A percentile compares a stretch with the other conserved stretches of the same genome.
Evolutionary conservation across 2,329 filamentous ascomycete species (phyloP).

Genomic region (Pseudocercospora fuligena): DNA sequence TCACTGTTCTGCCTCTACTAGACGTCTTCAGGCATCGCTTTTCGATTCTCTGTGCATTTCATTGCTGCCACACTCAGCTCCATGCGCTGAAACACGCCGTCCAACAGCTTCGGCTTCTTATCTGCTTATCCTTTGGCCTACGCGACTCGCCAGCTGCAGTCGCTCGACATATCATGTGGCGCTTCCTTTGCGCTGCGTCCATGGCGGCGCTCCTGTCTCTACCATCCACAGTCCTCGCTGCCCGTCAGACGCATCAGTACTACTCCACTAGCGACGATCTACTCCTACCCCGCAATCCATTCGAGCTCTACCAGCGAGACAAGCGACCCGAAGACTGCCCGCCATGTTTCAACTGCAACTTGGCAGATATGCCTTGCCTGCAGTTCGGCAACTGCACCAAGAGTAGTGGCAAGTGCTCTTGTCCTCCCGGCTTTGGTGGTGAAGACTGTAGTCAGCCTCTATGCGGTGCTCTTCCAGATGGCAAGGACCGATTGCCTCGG

Average conservation of each 20-base stretch:
- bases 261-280: slow-evolving; percentile 38
- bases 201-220: slow-evolving; percentile 32
- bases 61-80: background rate
- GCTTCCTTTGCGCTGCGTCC: slow-evolving; percentile 28
- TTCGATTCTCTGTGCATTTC: background rate
- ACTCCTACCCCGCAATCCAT: slow-evolving; percentile 28
- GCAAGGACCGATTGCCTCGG: slow-evolving; percentile 76
- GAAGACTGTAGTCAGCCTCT: slow-evolving; percentile 91
- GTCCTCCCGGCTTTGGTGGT: slow-evolving; percentile 89
- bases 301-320: slow-evolving; percentile 62
- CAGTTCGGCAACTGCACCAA: slow-evolving; percentile 90
- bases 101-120: background rate
- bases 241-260: slow-evolving; percentile 32
- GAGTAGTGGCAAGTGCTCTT: slow-evolving; percentile 89
- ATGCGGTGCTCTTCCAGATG: slow-evolving; percentile 85
- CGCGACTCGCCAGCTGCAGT: slow-evolving; percentile 6
- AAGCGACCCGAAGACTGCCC: slow-evolving; percentile 78
- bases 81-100: slow-evolving; percentile 1
- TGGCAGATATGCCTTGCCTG: slow-evolving; percentile 87
- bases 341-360: slow-evolving; percentile 96
- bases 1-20: background rate
- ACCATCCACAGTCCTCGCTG: slow-evolving; percentile 27
- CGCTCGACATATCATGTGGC: slow-evolving; percentile 34
- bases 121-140: background rate
- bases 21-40: background rate